Conservation (phyloP, 345 rosid genomes). For the Populus euphratica region DNA sequence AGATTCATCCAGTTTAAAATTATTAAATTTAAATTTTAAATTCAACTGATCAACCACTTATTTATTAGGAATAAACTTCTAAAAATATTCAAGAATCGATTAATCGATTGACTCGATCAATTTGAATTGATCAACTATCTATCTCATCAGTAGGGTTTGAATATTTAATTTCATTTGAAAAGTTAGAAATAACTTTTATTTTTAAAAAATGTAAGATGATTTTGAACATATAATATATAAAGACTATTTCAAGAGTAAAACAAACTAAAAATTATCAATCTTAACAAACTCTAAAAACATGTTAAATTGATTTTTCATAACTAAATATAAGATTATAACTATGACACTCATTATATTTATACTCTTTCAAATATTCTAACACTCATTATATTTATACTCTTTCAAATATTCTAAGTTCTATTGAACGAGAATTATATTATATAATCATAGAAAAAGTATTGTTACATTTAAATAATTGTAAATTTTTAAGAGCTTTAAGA, state of each 20-base stretch:
- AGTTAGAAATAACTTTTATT: not conserved
- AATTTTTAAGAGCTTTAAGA: no score
- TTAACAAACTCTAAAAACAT: no score
- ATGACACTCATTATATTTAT: no score
- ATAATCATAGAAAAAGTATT: no score
- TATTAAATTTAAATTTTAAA: no score
- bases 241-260: not conserved
- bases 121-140: accelerated
- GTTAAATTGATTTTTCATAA: not conserved
- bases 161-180: not conserved
- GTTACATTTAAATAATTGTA: no score
- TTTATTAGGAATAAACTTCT: accelerated
- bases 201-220: not conserved
- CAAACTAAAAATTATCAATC: not conserved
- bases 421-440: no score
- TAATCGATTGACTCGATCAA: no score
- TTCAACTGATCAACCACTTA: not conserved
- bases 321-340: no score
- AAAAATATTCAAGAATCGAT: accelerated
- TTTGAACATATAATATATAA: not conserved
- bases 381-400: no score
- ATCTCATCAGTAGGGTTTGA: accelerated
- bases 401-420: not conserved
- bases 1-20: no score
- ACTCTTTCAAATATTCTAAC: no score